Evolutionary conservation across 768 basidiomycete species (phyloP).

Genomic region (Naematelia encephala): DNA sequence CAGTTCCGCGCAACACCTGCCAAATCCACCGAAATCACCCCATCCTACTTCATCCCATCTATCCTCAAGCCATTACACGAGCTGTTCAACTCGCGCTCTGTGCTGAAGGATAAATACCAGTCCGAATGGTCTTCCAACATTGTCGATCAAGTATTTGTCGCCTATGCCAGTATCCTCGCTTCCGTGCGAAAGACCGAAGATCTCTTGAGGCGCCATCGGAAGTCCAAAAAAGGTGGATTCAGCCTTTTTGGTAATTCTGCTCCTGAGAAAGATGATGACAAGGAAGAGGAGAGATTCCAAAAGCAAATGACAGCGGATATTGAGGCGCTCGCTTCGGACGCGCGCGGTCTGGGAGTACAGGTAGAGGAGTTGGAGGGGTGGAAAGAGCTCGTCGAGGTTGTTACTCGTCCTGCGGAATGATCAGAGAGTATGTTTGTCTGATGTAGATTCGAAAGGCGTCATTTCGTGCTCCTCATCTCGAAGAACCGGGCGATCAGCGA

Average conservation of each 20-base stretch:
- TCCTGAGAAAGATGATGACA: slow-evolving; percentile 62
- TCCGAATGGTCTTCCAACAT: slow-evolving; percentile 55
- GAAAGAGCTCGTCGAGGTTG: slow-evolving; percentile 45
- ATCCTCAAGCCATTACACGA: slow-evolving; percentile 74
- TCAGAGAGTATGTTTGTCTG: background rate
- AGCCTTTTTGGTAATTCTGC: slow-evolving; percentile 67
- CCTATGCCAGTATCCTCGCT: slow-evolving; percentile 74
- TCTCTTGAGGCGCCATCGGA: slow-evolving; percentile 77
- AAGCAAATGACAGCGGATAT: slow-evolving; percentile 84
- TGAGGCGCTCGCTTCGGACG: slow-evolving; percentile 76
- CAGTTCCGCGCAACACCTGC: slow-evolving; percentile 80
- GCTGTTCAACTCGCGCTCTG: slow-evolving; percentile 61
- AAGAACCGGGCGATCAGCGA: background rate
- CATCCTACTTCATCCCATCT: slow-evolving; percentile 78
- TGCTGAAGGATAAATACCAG: slow-evolving; percentile 59
- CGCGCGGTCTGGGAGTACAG: slow-evolving; percentile 65
- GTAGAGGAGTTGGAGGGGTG: slow-evolving; percentile 53
- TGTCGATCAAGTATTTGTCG: slow-evolving; percentile 63
- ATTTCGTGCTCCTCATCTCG: background rate
- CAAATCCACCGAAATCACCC: slow-evolving; percentile 58
- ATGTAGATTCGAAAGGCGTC: background rate
- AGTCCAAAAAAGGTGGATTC: slow-evolving; percentile 73
- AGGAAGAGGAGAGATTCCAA: slow-evolving; percentile 84
- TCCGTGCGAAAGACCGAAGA: slow-evolving; percentile 91
- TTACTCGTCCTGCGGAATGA: slow-evolving; percentile 25